Evolutionary conservation across 2,329 filamentous ascomycete genomes (phyloP), one percentile per base, ranked within the genome.

Genomic region (Paracamarosporium sp.): DNA sequence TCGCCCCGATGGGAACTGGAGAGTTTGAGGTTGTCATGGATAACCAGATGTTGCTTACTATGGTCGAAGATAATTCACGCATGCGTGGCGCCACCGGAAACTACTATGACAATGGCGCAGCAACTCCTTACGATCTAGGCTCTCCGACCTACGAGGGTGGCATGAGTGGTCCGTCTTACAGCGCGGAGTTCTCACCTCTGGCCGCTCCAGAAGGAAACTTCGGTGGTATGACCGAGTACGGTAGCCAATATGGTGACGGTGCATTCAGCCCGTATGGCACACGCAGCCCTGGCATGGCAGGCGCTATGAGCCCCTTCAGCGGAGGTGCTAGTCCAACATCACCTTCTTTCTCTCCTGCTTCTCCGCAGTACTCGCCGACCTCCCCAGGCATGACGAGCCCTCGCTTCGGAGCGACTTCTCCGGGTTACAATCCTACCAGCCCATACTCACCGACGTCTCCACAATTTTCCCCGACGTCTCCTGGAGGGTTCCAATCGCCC

Each of bases 1-100:
- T 98, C 80, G 95, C 96, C 5, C 95, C 96, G 28, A 94, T 97
- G 85, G 95, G 95, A 61, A 99, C 96, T 56, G 95, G 95, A 63
- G 93, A 97, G 78, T 94, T 99, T 70, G 93, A 99, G 64, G 88
- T 98, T 53, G 88, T 93, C 67, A 85, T 99, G 65, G 96, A 99
- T 74, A 93, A 93, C 64, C 91, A 91, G 79, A 96, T 99, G 92
- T 86, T 98, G 41, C 92, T 96, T 76, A 97, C 93, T 17, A 92
- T 96, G 71, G 93, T 96, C 57, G 93, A 92, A 48, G 93, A 97
- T 78, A 97, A 96, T 76, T 91, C 91, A 41, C 88, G 75, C 13
- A 70, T 73, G 91, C 74, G 92, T 90, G 91, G 90, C 69, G 88
- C 89, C 13, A 93, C 93, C 80, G 90, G 88, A 57, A 85, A 86